Evolutionary conservation across 1,139 yeast species (phyloP).

Genomic region (Taphrina populina): DNA sequence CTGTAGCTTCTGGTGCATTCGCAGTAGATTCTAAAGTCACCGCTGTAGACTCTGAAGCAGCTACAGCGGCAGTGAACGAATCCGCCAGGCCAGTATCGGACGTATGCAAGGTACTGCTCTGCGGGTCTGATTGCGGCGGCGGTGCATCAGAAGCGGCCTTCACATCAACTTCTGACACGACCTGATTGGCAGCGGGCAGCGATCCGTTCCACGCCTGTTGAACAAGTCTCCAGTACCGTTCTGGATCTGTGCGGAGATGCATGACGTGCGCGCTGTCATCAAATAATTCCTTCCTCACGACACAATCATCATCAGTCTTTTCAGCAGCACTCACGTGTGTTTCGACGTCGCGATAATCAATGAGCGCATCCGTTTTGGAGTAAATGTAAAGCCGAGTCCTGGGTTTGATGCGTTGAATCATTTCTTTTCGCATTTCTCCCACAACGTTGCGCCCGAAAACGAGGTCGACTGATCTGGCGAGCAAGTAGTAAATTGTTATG

Average conservation of each 20-base stretch:
- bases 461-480: neutral
- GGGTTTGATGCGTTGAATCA: neutral
- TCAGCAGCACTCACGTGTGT: neutral
- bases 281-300: neutral
- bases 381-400: slow-evolving; percentile 7
- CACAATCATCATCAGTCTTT: neutral
- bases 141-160: too few relatives aligned
- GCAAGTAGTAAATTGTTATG: slow-evolving; percentile 17
- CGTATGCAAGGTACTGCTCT: too few relatives aligned
- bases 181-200: too few relatives aligned
- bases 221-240: slow-evolving; percentile 11
- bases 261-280: slow-evolving; percentile 14
- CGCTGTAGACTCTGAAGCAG: too few relatives aligned
- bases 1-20: too few relatives aligned
- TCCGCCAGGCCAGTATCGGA: too few relatives aligned
- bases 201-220: slow-evolving; percentile 20
- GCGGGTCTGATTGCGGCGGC: too few relatives aligned
- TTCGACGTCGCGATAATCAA: slow-evolving; percentile 4
- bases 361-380: slow-evolving; percentile 12
- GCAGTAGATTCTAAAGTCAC: too few relatives aligned
- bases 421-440: neutral
- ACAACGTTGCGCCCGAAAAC: neutral
- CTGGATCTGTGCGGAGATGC: slow-evolving; percentile 11
- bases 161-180: too few relatives aligned
- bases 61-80: too few relatives aligned